Percentiles rank a stretch among this genome's conserved stretches.
Conservation (phyloP, 2,329 filamentous ascomycete species). For the Aspergillus sp. region DNA sequence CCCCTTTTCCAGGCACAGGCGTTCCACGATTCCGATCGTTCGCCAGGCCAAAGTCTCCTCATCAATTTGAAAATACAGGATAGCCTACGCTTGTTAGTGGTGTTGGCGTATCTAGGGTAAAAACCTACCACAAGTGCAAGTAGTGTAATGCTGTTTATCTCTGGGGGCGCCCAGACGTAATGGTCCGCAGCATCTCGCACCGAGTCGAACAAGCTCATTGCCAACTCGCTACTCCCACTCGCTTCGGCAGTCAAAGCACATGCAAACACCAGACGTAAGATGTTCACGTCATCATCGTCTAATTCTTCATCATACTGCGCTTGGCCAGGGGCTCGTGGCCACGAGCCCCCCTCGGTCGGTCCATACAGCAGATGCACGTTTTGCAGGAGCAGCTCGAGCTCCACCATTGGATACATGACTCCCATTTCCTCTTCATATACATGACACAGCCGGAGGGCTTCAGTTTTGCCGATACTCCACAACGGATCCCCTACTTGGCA, state of each 20-base stretch:
- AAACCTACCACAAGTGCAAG: conserved; percentile 49
- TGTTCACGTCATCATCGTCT: conserved; percentile 61
- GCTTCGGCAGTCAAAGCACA: conserved; percentile 74
- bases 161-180: conserved; percentile 56
- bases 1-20: conserved; percentile 76
- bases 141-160: conserved; percentile 59
- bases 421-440: conserved; percentile 87
- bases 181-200: conserved; percentile 70
- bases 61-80: conserved; percentile 80
- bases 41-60: conserved; percentile 86
- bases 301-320: conserved; percentile 42
- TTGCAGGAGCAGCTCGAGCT: conserved; percentile 65
- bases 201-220: conserved; percentile 71
- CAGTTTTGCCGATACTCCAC: conserved; percentile 70
- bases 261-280: conserved; percentile 80
- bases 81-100: conserved; percentile 48
- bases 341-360: conserved; percentile 15
- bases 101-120: background rate
- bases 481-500: conserved; percentile 63
- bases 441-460: conserved; percentile 74
- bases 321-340: background rate
- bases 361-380: conserved; percentile 66
- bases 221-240: conserved; percentile 73
- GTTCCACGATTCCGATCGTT: conserved; percentile 79
- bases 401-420: conserved; percentile 82